Base-by-base conservation (phyloP, 1,284 basidiomycete genomes). In the Abortiporus biennis region DNA sequence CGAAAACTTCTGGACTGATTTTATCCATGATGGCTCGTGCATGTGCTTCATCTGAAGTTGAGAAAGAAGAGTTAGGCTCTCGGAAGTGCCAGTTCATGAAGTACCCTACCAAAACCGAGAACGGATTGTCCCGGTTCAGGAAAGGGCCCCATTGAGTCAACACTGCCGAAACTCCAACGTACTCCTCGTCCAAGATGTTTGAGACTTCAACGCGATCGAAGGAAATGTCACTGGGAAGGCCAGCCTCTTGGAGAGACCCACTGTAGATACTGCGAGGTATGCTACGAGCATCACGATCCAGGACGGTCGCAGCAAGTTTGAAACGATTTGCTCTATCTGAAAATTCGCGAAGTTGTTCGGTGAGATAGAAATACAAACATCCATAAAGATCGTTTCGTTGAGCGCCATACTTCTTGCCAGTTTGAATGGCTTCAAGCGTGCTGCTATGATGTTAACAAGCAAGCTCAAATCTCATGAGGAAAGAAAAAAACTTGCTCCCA, bases 121-220 rank as follows among this genome's bases (percentile, higher is more conserved):
- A n/a, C n/a, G n/a, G 35, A 12, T 48, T 55, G 2, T 47, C 47
- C n/a, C n/a, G n/a, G 15, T 46, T 47, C n/a, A 74, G 57, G 2
- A 69, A 44, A 12, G 63, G 61, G 0, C 53, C 56, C 71, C 71
- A 73, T 2, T 47, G 27, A 3, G 45, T 43, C 12, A 68, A 40
- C 5, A 66, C 59, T 1, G 36, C 32, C 22, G 39, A 37, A n/a
- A 69, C 49, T 6, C 71, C 70, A 12, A 58, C 57, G 25, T 69
- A 69, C 11, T 68, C 61, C 8, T 35, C 42, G 41, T 73, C 71
- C 39, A 71, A 41, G 25, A 69, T 65, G 40, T 72, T 72, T 2
- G 70, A 70, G 1, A 68, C 65, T 15, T 68, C 62, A 36, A 74
- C 63, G 1, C 70, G 62, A 44, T 72, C 65, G 47, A 73, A 73